Evolutionary conservation across 441 rosid genomes (phyloP).

Genomic region (Brassica balearica): DNA sequence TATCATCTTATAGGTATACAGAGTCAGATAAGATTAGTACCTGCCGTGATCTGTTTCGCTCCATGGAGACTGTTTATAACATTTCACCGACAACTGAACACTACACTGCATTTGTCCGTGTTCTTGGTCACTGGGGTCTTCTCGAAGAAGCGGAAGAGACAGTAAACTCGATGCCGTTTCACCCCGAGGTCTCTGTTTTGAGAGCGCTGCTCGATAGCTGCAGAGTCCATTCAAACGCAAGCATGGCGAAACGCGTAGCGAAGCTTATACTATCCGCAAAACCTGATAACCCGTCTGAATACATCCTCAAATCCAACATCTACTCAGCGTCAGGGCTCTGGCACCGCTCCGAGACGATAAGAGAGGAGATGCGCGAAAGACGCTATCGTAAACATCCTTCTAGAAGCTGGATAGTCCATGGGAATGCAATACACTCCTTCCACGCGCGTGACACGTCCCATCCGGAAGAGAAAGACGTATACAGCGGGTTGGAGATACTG

Average conservation of each 20-base stretch:
- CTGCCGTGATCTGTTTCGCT: constrained; percentile 63
- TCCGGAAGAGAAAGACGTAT: constrained; percentile 66
- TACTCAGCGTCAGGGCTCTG: constrained; percentile 89
- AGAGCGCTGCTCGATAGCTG: constrained; percentile 81
- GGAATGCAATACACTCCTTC: constrained; percentile 65
- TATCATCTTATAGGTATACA: constrained; percentile 66
- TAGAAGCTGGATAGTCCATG: constrained; percentile 81
- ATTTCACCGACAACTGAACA: constrained; percentile 74
- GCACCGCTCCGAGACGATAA: constrained; percentile 70
- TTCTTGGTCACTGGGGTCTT: constrained; percentile 77
- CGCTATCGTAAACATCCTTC: constrained; percentile 71
- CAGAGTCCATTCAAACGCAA: constrained; percentile 61
- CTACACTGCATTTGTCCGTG: constrained; percentile 64
- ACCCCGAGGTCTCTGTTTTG: constrained; percentile 65
- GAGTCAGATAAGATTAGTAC: constrained; percentile 55
- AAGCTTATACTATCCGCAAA: constrained; percentile 61
- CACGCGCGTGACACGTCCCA: constrained; percentile 75
- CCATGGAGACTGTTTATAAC: constrained; percentile 54
- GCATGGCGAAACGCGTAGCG: constrained; percentile 58
- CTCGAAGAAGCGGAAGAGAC: constrained; percentile 79
- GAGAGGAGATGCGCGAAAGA: constrained; percentile 68
- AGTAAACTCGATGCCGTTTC: constrained; percentile 57
- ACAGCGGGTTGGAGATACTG: constrained; percentile 70
- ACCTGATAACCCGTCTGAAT: constrained; percentile 69
- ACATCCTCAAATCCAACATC: constrained; percentile 72